A percentile compares a stretch with the other conserved stretches of the same genome.
Conservation (phyloP, 768 basidiomycete species). For the Pulveroboletus sp. region DNA sequence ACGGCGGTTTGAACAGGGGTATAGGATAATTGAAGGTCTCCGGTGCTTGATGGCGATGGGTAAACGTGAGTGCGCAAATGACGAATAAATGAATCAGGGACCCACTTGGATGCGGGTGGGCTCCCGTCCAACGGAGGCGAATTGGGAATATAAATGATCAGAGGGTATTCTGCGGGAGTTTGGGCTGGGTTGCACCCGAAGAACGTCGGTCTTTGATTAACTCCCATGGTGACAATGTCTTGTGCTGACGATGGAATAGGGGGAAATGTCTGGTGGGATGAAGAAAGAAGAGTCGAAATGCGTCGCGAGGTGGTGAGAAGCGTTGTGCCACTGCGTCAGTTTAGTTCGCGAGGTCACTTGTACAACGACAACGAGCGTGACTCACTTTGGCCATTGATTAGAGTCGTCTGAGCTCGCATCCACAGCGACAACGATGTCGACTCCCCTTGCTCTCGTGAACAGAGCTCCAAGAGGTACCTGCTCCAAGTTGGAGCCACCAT, state of each 20-base stretch:
- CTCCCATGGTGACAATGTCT: constrained; percentile 53
- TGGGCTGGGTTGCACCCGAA: constrained; percentile 66
- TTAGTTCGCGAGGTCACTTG: background rate
- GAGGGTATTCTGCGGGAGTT: constrained; percentile 51
- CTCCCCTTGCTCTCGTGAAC: constrained; percentile 58
- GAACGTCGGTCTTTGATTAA: constrained; percentile 68
- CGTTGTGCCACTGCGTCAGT: constrained; percentile 45
- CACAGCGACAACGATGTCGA: constrained; percentile 75
- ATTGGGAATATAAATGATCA: constrained; percentile 74
- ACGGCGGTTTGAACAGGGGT: constrained; percentile 45
- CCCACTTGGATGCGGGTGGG: constrained; percentile 60
- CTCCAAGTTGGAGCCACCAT: constrained; percentile 65
- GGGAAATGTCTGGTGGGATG: constrained; percentile 58
- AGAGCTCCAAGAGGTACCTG: constrained; percentile 69
- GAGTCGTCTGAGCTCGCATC: constrained; percentile 61
- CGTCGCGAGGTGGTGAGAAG: constrained; percentile 42
- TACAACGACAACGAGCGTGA: background rate
- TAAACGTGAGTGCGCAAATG: constrained; percentile 4
- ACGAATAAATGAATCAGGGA: background rate
- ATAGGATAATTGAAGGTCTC: constrained; percentile 60
- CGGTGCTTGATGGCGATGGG: constrained; percentile 36
- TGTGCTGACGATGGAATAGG: constrained; percentile 51
- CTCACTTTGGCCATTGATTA: constrained; percentile 66
- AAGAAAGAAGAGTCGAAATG: constrained; percentile 39
- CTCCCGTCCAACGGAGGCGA: constrained; percentile 63